Conservation (phyloP, 2,329 filamentous ascomycete species). For the Trichoderma oligosporum region DNA sequence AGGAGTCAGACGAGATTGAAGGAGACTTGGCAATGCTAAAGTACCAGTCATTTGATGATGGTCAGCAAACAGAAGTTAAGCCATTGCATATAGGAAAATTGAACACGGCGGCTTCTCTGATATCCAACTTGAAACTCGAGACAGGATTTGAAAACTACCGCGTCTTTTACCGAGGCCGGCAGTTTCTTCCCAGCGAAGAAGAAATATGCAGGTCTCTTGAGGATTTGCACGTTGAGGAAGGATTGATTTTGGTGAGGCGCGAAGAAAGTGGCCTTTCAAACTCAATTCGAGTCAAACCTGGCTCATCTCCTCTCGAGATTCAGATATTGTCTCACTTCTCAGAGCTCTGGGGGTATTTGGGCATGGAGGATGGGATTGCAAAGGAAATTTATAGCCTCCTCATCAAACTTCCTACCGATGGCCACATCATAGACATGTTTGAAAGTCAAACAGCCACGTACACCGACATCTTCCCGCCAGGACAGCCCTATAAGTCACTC, state of each 20-base stretch:
- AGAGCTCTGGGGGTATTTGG: constrained; percentile 76
- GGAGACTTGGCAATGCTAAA: constrained; percentile 65
- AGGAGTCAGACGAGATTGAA: constrained; percentile 49
- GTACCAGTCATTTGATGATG: constrained; percentile 69
- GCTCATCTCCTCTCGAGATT: constrained; percentile 63
- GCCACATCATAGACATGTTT: constrained; percentile 57
- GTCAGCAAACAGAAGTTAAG: constrained; percentile 56
- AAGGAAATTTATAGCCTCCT: constrained; percentile 71
- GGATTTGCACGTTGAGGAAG: constrained; percentile 63
- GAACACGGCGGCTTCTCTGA: constrained; percentile 67
- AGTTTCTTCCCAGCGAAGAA: constrained; percentile 58
- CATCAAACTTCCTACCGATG: constrained; percentile 64
- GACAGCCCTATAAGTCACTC: constrained; percentile 67
- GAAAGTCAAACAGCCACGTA: constrained; percentile 51
- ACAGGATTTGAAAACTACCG: constrained; percentile 76
- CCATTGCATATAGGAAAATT: constrained; percentile 62
- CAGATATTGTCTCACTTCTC: constrained; percentile 80
- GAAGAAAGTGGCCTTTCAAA: constrained; percentile 46
- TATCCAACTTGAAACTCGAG: constrained; percentile 61
- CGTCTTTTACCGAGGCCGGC: constrained; percentile 65
- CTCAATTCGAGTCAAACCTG: constrained; percentile 45
- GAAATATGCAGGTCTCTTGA: constrained; percentile 60
- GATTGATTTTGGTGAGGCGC: constrained; percentile 63
- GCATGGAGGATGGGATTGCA: constrained; percentile 66
- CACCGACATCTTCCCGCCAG: constrained; percentile 61